Percentiles rank a stretch among this genome's conserved stretches.
Evolutionary conservation across 2,329 filamentous ascomycete species (phyloP).

Genomic region (Pseudogymnoascus sp.): DNA sequence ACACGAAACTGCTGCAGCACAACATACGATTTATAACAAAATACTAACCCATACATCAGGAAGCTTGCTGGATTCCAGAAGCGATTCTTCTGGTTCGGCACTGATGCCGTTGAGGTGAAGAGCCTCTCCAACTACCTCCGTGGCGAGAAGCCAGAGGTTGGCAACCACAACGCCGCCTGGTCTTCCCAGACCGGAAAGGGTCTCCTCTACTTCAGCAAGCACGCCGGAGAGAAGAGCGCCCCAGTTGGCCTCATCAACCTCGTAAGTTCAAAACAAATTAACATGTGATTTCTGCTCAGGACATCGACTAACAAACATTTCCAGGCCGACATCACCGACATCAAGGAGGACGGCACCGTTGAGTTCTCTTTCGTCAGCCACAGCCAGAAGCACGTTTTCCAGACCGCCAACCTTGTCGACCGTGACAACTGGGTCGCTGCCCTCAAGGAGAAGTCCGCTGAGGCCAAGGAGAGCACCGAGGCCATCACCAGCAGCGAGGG

Average conservation of each 20-base stretch:
- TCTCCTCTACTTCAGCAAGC: constrained; percentile 76
- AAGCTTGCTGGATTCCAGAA: constrained; percentile 74
- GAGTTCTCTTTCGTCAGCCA: constrained; percentile 82
- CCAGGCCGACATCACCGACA: constrained; percentile 51
- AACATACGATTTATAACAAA: background rate
- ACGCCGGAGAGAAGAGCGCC: constrained; percentile 68
- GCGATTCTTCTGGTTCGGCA: constrained; percentile 84
- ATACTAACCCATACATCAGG: constrained; percentile 35
- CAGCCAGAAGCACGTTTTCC: constrained; percentile 90
- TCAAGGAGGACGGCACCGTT: constrained; percentile 63
- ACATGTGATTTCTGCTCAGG: background rate
- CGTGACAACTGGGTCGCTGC: constrained; percentile 89
- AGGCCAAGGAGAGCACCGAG: constrained; percentile 74
- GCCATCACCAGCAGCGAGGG: constrained; percentile 68
- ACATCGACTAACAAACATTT: constrained; percentile 23
- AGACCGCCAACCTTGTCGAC: constrained; percentile 64
- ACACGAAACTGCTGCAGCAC: background rate
- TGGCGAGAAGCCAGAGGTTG: constrained; percentile 74
- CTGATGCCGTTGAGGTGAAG: constrained; percentile 64
- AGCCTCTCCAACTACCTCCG: constrained; percentile 70
- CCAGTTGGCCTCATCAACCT: constrained; percentile 79
- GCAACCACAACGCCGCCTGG: constrained; percentile 78
- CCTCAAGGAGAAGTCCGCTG: constrained; percentile 70
- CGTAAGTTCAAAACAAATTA: constrained; percentile 42
- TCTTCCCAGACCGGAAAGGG: constrained; percentile 91